Percentiles rank a stretch among this genome's conserved stretches.
phyloP scores from a whole-genome alignment of 106 monocot species.

The Platanthera guangdongensis region DNA sequence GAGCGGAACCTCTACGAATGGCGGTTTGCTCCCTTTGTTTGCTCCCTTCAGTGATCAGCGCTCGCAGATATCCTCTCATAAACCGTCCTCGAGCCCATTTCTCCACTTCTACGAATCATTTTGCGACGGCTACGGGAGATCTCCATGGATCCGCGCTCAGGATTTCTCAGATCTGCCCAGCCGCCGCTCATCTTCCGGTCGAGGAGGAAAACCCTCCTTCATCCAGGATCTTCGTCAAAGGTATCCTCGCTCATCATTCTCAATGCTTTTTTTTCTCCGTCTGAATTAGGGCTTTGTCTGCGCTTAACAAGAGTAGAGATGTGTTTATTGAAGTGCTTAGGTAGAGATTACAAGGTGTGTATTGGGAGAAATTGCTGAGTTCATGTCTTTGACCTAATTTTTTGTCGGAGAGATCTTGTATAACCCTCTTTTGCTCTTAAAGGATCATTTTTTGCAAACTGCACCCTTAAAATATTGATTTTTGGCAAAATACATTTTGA shows the following conservation, averaged over 20 bases:
- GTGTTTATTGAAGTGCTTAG: not conserved
- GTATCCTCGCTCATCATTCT: not conserved
- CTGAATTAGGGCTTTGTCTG: not conserved
- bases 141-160: not conserved
- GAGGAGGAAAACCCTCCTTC: not conserved
- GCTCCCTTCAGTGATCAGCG: not conserved
- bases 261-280: not conserved
- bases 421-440: no score
- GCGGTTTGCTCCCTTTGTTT: not conserved
- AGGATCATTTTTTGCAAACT: no score
- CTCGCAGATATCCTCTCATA: not conserved
- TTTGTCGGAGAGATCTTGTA: no score
- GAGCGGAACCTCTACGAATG: not conserved
- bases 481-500: no score
- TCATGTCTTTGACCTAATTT: no score
- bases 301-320: not conserved
- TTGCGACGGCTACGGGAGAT: not conserved
- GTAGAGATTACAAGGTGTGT: not conserved
- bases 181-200: not conserved
- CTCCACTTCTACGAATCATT: not conserved
- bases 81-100: not conserved
- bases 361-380: no score
- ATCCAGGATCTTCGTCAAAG: slow-evolving; percentile 6
- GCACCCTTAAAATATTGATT: no score
- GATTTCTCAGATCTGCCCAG: not conserved